Evolutionary conservation across 257 asterid genomes (phyloP), one percentile per base, ranked within the genome.

Genomic region (Solanum etuberosum): DNA sequence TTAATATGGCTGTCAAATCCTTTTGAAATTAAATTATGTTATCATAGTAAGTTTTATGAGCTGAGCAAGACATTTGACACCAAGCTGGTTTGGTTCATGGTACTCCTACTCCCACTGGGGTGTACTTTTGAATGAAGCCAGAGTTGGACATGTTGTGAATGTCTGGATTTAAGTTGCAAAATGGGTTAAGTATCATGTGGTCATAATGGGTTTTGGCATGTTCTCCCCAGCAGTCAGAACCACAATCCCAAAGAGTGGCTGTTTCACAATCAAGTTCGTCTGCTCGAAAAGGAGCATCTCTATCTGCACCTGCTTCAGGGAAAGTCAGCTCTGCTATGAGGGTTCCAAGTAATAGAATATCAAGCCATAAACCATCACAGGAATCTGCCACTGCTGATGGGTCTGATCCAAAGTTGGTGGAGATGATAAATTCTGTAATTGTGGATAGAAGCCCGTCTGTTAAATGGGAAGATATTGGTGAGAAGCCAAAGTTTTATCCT

Each of bases 401-500:
- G 81, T 92, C 93, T 90, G 99, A 97, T 92, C 84, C 91, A 88
- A 94, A 96, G 89, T 91, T 97, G 93, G 94, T 91, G 40, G 99
- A 95, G 86, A 96, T 94, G 98, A 96, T 97, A 87, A 97, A 96
- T 88, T 94, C 98, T 67, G 93, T 95, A 90, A 97, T 97, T 89
- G 92, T 97, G 73, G 99, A 96, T 88, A 92, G 91, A 83, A 94
- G 98, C 90, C 98, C 98, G 84, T 95, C 99, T 76, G 99, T 97
- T 88, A 97, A 97, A 91, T 97, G 99, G 99, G 98, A 96, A 87
- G 99, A 96, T 91, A 97, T 97, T 83, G 99, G 99, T 97, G 80
- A 91, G 98, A 87, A 65, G 86, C 85, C 82, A 29, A 29, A 70
- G 12, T 35, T 37, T 77, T 71, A 21, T 85, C 76, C 29, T 88